phyloP scores from a whole-genome alignment of 192 early-diverging fungal genomes.

The Podila minutissima region DNA sequence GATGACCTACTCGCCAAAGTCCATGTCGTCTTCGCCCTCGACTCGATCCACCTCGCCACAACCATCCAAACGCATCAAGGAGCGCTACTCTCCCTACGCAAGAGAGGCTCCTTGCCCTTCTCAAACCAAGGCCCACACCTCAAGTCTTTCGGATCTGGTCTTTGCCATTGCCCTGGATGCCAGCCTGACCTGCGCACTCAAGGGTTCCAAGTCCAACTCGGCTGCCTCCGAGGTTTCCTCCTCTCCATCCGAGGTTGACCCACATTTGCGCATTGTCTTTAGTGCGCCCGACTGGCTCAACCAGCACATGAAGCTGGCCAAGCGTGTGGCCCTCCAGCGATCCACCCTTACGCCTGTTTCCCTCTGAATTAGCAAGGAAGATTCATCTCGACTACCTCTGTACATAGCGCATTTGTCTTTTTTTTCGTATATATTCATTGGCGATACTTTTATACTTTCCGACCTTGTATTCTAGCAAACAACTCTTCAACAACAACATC shows the following conservation, averaged over 20 bases:
- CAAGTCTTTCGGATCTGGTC: conserved; percentile 3
- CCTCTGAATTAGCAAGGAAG: background rate
- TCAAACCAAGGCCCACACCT: background rate
- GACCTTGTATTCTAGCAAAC: background rate
- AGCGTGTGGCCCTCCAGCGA: background rate
- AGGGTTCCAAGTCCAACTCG: background rate
- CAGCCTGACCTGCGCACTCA: background rate
- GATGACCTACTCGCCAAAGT: background rate
- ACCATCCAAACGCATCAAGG: background rate
- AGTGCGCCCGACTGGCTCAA: conserved; percentile 4
- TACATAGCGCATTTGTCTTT: background rate
- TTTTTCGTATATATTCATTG: background rate
- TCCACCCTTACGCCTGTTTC: background rate
- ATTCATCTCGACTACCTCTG: background rate
- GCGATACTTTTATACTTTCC: background rate
- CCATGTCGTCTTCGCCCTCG: background rate
- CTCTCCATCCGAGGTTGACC: background rate
- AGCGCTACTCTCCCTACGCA: background rate
- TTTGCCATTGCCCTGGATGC: conserved; percentile 2
- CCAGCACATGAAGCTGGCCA: background rate
- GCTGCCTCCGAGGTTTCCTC: background rate
- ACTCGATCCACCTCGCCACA: background rate
- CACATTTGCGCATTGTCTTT: background rate
- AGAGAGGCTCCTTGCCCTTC: background rate
- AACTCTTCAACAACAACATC: background rate